Base-by-base conservation (phyloP, 768 basidiomycete species). In the Porpolomopsis calyptriformis region DNA sequence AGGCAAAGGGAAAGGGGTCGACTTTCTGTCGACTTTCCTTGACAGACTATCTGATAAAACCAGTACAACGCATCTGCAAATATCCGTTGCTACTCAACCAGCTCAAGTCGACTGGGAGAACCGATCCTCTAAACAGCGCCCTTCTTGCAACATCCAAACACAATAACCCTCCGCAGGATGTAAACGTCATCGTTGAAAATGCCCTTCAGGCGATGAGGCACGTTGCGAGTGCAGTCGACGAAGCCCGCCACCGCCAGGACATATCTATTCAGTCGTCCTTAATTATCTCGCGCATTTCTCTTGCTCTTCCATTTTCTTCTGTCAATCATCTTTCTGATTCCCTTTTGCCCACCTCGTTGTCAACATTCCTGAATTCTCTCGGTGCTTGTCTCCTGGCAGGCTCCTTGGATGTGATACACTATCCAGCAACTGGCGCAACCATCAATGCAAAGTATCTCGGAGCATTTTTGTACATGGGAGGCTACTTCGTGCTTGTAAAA, bases 31-130 rank as follows among this genome's bases (percentile, higher is more conserved):
- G 76, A 18, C 73, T 86, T 29, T 71, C 72, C 47, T 79, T 86
- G 61, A 66, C 77, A 53, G 94, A 98, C 65, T 92, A 92, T 59
- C 74, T 97, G 66, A 97, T 99, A 66, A 91, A 91, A 63, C 94
- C 94, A n/a, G 76, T 97, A 12, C 94, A 99, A 63, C 72, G 92
- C 42, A 84, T 99, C 41, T 97, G 93, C 74, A 87, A 83, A 54
- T 99, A 99, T 58, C 90, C 92, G 14, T 73, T 98, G 42, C 73
- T 99, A 7, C 76, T 99, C 37, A 82, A 80, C 47, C 80, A 85
- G 54, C 73, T 96, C 27, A 61, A 63, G 41, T 60, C 66, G 3
- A 56, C 63, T 11, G 66, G 66, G 50, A 4, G 8, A 20, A 24
- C 22, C 16, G 7, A 16, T 27, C 7, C 26, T 36, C 23, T 36